A percentile compares a stretch with the other conserved stretches of the same genome.
These are phyloP conservation scores for Pelargonium australe DNA, from an alignment of 441 rosid genomes.

Conservation along the genomic window DNA sequence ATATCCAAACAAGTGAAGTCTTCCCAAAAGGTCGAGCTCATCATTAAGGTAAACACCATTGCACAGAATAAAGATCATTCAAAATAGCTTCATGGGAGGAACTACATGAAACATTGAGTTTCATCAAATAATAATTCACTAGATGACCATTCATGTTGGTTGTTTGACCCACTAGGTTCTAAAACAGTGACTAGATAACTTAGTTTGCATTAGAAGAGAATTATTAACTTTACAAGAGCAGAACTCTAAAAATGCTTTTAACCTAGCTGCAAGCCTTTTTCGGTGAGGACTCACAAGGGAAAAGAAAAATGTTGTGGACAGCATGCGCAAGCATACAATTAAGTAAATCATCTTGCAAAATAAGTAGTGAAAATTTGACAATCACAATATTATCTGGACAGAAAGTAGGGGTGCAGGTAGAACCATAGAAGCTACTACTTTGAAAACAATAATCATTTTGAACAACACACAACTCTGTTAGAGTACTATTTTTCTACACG, in stretches of 20 bases:
- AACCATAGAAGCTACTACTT: not conserved
- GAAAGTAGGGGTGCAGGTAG: not conserved
- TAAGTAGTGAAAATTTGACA: not conserved
- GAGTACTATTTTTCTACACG: not conserved
- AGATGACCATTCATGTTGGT: not conserved
- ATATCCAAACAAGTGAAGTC: slow-evolving; percentile 86
- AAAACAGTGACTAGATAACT: not conserved
- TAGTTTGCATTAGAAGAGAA: slow-evolving; percentile 1
- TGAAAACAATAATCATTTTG: not conserved
- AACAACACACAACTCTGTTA: not conserved
- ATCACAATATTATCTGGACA: not conserved
- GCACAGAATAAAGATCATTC: not conserved
- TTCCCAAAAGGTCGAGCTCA: slow-evolving; percentile 57
- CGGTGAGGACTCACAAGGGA: not conserved
- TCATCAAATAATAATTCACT: not conserved
- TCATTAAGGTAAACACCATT: slow-evolving; percentile 37
- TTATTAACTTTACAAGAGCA: not conserved
- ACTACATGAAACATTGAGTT: not conserved
- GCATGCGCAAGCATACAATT: not conserved
- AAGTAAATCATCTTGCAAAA: not conserved
- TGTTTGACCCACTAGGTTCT: not conserved
- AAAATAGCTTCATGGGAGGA: not conserved
- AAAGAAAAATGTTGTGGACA: not conserved
- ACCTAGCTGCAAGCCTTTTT: not conserved
- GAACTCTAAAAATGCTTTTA: not conserved